These are phyloP conservation scores for Botrytis galanthina DNA, from an alignment of 2,329 filamentous ascomycete species.

Conservation along the genomic window DNA sequence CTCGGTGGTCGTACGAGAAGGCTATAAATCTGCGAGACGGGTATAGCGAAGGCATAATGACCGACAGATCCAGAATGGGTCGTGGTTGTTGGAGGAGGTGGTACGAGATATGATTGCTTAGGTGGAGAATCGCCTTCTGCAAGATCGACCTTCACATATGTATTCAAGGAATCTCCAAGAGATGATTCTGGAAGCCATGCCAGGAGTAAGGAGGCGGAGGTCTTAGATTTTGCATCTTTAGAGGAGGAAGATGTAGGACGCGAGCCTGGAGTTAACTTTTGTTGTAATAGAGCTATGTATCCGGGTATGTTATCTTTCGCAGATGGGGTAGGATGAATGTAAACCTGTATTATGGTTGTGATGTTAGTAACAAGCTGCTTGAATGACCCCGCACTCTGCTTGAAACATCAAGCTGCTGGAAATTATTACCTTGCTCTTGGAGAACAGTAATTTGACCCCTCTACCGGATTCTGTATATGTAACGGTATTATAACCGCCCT, in stretches of 20 bases:
- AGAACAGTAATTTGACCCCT: conserved; percentile 90
- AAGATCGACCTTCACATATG: conserved; percentile 94
- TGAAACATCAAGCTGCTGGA: not conserved
- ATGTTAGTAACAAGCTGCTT: conserved; percentile 14
- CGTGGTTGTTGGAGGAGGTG: conserved; percentile 83
- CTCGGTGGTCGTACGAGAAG: conserved; percentile 87
- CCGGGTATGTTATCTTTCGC: conserved; percentile 94
- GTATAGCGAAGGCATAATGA: conserved; percentile 87
- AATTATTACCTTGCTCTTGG: conserved; percentile 82
- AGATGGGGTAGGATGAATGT: conserved; percentile 89
- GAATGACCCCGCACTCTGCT: conserved; percentile 22
- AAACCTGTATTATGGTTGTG: conserved; percentile 62
- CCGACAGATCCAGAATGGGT: conserved; percentile 69
- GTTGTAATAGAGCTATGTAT: conserved; percentile 89
- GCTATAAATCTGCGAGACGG: conserved; percentile 86
- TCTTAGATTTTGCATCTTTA: conserved; percentile 47
- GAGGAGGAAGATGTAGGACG: conserved; percentile 34
- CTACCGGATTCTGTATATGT: conserved; percentile 72
- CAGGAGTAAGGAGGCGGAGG: conserved; percentile 74
- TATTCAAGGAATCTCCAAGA: conserved; percentile 79
- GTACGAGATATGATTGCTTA: conserved; percentile 84
- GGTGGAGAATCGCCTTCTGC: conserved; percentile 78
- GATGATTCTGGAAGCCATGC: conserved; percentile 92
- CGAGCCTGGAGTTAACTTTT: conserved; percentile 58
- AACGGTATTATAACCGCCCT: conserved; percentile 92